Evolutionary conservation across 2,329 filamentous ascomycete genomes (phyloP).

Genomic region (Nothomitra cinnamomea): DNA sequence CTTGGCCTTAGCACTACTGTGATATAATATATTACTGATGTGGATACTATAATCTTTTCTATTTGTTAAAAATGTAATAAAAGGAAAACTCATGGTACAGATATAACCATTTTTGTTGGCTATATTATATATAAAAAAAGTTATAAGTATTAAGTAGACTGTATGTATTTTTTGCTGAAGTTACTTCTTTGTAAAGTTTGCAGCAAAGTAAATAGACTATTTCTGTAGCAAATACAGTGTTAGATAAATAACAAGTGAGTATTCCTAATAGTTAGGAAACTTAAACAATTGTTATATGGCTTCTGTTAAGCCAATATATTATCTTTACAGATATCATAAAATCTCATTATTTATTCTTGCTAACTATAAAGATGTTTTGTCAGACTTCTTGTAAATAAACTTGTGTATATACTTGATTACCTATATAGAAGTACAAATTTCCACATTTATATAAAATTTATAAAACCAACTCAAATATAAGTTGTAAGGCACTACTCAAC

Average conservation of each 20-base stretch:
- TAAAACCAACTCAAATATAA: conserved; percentile 6
- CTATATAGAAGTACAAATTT: conserved; percentile 6
- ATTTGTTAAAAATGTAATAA: neutral
- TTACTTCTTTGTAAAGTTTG: no score
- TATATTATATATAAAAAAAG: no score
- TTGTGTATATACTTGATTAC: conserved; percentile 10
- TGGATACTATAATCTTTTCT: neutral
- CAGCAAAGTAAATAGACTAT: no score
- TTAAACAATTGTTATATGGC: conserved; percentile 6
- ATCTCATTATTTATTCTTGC: conserved; percentile 6
- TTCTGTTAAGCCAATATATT: conserved; percentile 7
- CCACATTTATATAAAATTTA: conserved; percentile 7
- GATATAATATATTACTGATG: no score
- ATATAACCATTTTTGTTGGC: neutral
- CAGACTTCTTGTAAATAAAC: conserved; percentile 9
- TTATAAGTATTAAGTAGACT: no score
- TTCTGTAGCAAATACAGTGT: no score
- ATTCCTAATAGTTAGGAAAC: conserved; percentile 6
- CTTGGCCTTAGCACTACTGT: no score
- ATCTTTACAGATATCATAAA: conserved; percentile 5
- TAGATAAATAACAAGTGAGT: conserved; percentile 6
- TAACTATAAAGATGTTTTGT: neutral
- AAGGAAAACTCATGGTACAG: neutral
- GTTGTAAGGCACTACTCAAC: conserved; percentile 7
- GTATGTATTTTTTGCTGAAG: no score